Base-by-base conservation (phyloP, 208 protist genomes). In the Acanthamoeba polyphaga region DNA sequence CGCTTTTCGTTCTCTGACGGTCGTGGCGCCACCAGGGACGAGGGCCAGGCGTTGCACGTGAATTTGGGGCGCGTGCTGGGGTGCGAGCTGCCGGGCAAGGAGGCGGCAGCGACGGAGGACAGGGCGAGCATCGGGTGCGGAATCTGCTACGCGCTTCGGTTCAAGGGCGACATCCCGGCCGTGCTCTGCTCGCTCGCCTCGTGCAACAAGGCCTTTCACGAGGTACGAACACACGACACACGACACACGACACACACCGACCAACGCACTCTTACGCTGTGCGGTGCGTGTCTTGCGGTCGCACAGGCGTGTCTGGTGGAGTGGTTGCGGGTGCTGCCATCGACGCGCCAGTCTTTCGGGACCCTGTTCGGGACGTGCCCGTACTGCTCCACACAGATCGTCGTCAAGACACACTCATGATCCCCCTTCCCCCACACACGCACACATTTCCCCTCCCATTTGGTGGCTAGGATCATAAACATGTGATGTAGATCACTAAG, bases 361-460 rank as follows among this genome's bases (percentile, higher is more conserved):
- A 84, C 74, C 7, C 49, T 84, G 74, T 84, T 84, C 29, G 74
- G 74, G 24, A 24, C 38, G 74, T 84, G 74, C 74, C 74, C 74
- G 1, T 84, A 84, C 49, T 84, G 74, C 74, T 58, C 43, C 74
- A 84, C 74, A 0, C 74, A 84, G 27, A 84, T 84, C 74, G 27
- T 55, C 38, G 74, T 84, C 13, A 84, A 84, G 17, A n/a, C 64
- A 34, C 60, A 13, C 24, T 66, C 60, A 10, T 55, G 51, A 55
- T 17, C 3, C 51, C 38, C 3, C 38, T 3, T 3, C 38, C 38
- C 3, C 3, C 38, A n/a, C n/a, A n/a, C n/a, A n/a, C n/a, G n/a
- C n/a, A n/a, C n/a, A n/a, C 38, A 1, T 38, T 38, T 38, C 38
- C 38, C 38, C 38, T 38, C 38, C 38, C 38, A 38, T 1, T 38